phyloP scores from a whole-genome alignment of 306 rosid genomes.

The Quercus ilex region DNA sequence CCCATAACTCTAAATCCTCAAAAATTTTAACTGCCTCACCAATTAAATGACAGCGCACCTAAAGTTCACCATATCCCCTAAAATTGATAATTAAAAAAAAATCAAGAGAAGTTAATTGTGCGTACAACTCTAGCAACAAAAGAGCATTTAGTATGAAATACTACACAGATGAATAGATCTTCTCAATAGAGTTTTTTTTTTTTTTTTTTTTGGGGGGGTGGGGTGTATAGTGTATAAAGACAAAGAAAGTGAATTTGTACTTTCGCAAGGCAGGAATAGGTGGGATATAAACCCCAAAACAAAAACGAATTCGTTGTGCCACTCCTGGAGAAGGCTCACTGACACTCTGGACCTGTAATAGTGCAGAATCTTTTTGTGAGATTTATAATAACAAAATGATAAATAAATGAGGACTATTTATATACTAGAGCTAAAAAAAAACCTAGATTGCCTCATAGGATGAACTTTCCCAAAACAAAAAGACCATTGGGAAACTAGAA shows the following conservation, averaged over 20 bases:
- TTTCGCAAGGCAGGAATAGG: slow-evolving; percentile 78
- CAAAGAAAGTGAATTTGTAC: slow-evolving; percentile 42
- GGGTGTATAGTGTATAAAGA: background rate
- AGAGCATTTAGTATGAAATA: background rate
- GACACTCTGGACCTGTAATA: slow-evolving; percentile 66
- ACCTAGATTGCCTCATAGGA: background rate
- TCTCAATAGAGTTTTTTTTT: background rate
- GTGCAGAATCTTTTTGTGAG: slow-evolving; percentile 19
- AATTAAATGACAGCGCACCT: slow-evolving; percentile 81
- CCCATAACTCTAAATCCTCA: slow-evolving; percentile 97
- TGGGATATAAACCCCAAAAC: slow-evolving; percentile 63
- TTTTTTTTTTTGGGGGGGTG: background rate
- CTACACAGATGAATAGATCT: background rate
- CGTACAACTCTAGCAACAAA: background rate
- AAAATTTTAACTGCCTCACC: slow-evolving; percentile 85
- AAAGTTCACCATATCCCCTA: slow-evolving; percentile 90
- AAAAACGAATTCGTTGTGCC: slow-evolving; percentile 55
- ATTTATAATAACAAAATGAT: background rate
- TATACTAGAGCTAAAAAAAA: background rate
- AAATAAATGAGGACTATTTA: slow-evolving; percentile 9
- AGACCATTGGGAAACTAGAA: no score
- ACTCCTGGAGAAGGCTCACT: slow-evolving; percentile 58
- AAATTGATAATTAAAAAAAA: slow-evolving; percentile 13
- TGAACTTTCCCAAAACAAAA: no score
- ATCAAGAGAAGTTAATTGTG: background rate